Evolutionary conservation across 2,329 filamentous ascomycete species (phyloP), one percentile per base, ranked within the genome.

Genomic region (Ascochyta koolunga): DNA sequence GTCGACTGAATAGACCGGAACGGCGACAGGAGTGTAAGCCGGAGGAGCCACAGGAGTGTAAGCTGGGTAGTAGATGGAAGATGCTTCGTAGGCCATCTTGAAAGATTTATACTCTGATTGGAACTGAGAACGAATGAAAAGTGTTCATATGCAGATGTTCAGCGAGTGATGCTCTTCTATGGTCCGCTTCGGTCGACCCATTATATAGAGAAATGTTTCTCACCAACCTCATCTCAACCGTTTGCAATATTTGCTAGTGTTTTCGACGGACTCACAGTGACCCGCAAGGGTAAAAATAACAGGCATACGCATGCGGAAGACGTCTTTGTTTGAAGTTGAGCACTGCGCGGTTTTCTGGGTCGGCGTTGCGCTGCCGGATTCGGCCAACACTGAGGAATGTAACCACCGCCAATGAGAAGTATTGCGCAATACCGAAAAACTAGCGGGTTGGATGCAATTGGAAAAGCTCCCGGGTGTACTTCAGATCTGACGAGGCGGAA

Each of bases 71-170:
- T 40, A 13, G 33, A 44, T 40, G 44, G 51, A 44, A 22, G 51
- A 54, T 24, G 49, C 51, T 39, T 54, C 39, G 51, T 54, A 54
- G 51, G 51, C 51, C 51, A 54, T 54, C 27, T 54, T 15, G 44
- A 40, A 35, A 44, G 45, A 49, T 22, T 44, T 54, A 40, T 49
- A 49, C 18, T 29, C 35, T 31, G 35, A 22, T 49, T 45, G 16
- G 40, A 54, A 54, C 44, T 35, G 40, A 36, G 44, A 54, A 49
- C 51, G 51, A 54, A 54, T 44, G 51, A 43, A 40, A 25, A 21
- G 11, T 54, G 39, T 44, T 44, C 40, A 31, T 36, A 44, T 44
- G 45, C 50, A 44, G 44, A 22, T 44, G 33, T 49, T 49, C 44
- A 54, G 35, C 44, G 51, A 54, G 39, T 49, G 51, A 44, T 54